Base-by-base conservation (phyloP, 495 filamentous ascomycete species). In the Xanthoparmelia taractica region DNA sequence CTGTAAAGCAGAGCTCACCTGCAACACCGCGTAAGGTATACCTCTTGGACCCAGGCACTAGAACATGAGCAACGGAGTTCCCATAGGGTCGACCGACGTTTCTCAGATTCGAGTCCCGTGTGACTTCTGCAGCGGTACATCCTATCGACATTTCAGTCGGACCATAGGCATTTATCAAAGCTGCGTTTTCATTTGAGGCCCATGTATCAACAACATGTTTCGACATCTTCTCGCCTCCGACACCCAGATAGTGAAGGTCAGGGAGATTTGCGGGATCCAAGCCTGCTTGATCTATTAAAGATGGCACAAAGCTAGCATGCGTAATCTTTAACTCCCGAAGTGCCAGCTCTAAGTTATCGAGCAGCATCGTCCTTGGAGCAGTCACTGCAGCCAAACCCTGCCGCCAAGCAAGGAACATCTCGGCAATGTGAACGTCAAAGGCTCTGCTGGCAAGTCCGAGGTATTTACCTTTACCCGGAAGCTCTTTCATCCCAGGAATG, bases 111-210 rank as follows among this genome's bases (percentile, higher is more conserved):
- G 88, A 90, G 57, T 84, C 84, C 27, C 73, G 67, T 1, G 85
- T 85, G 41, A 96, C 87, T 41, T 86, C 80, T 13, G 85, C 83
- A 64, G 85, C 91, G 73, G 91, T 91, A 50, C 87, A 86, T 6
- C 92, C 92, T 67, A 97, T 96, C 0, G 92, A 96, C 0, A 87
- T 85, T 71, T 97, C 92, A 0, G 92, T 96, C 2, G 92, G 92
- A 8, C 92, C 92, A 59, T 89, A 89, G 4, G 77, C 77, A 57
- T 80, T 80, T 40, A 73, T 75, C 34, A 80, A 71, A 10, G 73
- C 71, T 29, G 76, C 73, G 59, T 76, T 63, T 2, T 65, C 50
- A 23, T 65, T 63, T 5, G 63, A 60, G 13, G 75, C 76, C 78
- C 78, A 80, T 4, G 72, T 76, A 62, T 79, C 77, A 25, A 80